phyloP scores from a whole-genome alignment of 768 basidiomycete species.

The Suillus variegatus region DNA sequence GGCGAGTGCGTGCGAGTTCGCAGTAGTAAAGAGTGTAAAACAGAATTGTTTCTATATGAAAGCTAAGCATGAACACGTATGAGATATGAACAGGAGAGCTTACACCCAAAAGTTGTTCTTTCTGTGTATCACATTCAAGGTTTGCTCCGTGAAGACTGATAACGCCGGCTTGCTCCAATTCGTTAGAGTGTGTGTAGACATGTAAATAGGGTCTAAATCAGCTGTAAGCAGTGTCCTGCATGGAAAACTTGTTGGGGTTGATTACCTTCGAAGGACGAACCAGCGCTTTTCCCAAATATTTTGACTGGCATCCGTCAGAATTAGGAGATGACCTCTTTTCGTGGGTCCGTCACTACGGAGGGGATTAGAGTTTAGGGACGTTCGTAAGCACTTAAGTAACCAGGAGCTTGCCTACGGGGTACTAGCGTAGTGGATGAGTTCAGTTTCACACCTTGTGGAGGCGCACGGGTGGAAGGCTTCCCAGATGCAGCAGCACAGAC shows the following conservation, averaged over 20 bases:
- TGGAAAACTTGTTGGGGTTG: not conserved
- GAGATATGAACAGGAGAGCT: slow-evolving; percentile 31
- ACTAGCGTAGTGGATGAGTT: slow-evolving; percentile 73
- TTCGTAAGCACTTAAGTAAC: slow-evolving; percentile 3
- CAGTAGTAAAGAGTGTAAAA: slow-evolving; percentile 89
- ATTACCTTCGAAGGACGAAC: slow-evolving; percentile 85
- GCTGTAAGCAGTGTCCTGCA: slow-evolving; percentile 8
- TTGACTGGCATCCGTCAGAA: slow-evolving; percentile 78
- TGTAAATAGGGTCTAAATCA: slow-evolving; percentile 80
- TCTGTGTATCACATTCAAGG: slow-evolving; percentile 82
- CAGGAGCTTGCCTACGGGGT: slow-evolving; percentile 60
- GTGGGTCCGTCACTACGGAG: slow-evolving; percentile 69
- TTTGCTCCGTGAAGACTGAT: slow-evolving; percentile 85
- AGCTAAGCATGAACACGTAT: slow-evolving; percentile 7
- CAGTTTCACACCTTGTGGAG: slow-evolving; percentile 58
- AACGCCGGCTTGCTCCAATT: slow-evolving; percentile 80
- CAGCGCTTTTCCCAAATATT: slow-evolving; percentile 82
- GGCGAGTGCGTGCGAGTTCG: slow-evolving; percentile 88
- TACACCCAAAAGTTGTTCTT: slow-evolving; percentile 86
- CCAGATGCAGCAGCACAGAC: slow-evolving; percentile 43
- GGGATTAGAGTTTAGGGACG: slow-evolving; percentile 7
- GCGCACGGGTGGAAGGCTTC: slow-evolving; percentile 18
- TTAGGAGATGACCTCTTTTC: slow-evolving; percentile 81
- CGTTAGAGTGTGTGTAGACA: slow-evolving; percentile 81
- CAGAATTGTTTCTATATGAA: slow-evolving; percentile 70